A percentile compares a stretch with the other conserved stretches of the same genome.
Evolutionary conservation across 1,139 yeast genomes (phyloP).

Genomic region (Candida smagusa): DNA sequence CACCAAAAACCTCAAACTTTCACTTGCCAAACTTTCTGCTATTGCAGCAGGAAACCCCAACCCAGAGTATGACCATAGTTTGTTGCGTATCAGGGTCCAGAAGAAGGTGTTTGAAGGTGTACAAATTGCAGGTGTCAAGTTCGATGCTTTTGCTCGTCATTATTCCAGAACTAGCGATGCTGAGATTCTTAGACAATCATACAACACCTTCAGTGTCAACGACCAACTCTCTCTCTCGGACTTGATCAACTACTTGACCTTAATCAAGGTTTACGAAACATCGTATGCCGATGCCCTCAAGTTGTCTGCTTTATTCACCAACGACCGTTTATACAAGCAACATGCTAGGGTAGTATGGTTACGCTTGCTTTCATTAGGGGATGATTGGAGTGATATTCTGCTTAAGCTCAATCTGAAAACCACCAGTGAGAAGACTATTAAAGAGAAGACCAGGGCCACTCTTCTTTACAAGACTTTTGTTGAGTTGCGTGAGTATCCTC

Average conservation of each 20-base stretch:
- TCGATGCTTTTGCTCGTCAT: constrained; percentile 2
- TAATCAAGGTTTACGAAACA: constrained; percentile 25
- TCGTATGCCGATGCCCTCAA: constrained; percentile 37
- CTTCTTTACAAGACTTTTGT: constrained; percentile 45
- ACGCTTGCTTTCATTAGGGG: constrained; percentile 53
- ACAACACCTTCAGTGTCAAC: constrained; percentile 34
- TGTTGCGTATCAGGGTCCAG: constrained; percentile 49
- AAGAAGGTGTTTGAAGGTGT: constrained; percentile 25
- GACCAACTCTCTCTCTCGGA: constrained; percentile 43
- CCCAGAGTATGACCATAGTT: constrained; percentile 44
- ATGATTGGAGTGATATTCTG: constrained; percentile 52
- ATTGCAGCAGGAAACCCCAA: constrained; percentile 28
- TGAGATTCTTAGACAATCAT: constrained; percentile 27
- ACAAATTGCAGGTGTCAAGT: not conserved
- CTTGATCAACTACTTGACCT: constrained; percentile 56
- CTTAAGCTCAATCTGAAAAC: constrained; percentile 31
- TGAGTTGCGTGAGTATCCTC: constrained; percentile 9
- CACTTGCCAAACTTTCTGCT: constrained; percentile 64
- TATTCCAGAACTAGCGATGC: constrained; percentile 25
- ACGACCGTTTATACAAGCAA: constrained; percentile 21
- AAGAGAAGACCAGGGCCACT: constrained; percentile 39
- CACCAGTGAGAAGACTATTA: constrained; percentile 40
- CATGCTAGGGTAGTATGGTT: constrained; percentile 53
- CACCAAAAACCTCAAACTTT: constrained; percentile 56
- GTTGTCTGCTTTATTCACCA: constrained; percentile 28